phyloP scores from a whole-genome alignment of 2,329 filamentous ascomycete species.

The Orbilia oligospora region DNA sequence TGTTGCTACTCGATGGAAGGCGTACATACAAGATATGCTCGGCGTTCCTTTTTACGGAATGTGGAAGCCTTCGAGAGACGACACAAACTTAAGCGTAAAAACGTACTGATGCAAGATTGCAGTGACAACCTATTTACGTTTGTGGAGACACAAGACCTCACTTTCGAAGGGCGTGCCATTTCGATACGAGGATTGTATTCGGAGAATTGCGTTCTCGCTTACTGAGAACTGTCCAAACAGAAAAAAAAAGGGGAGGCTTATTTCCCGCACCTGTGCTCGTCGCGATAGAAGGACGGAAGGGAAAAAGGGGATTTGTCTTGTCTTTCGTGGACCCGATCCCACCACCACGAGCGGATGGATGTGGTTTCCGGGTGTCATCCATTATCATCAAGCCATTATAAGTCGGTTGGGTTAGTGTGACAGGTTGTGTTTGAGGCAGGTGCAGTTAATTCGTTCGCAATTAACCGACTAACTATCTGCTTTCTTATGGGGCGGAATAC shows the following conservation, averaged over 20 bases:
- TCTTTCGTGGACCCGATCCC: conserved; percentile 40
- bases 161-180: conserved; percentile 37
- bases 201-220: conserved; percentile 61
- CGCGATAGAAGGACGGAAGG: conserved; percentile 58
- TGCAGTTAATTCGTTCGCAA: conserved; percentile 58
- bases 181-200: conserved; percentile 58
- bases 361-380: conserved; percentile 55
- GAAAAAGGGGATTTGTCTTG: conserved; percentile 58
- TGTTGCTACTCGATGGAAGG: conserved; percentile 40
- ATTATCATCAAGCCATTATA: conserved; percentile 57
- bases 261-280: conserved; percentile 59
- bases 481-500: conserved; percentile 47
- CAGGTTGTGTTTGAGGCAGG: conserved; percentile 58
- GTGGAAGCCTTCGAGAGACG: conserved; percentile 51
- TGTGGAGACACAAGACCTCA: conserved; percentile 57
- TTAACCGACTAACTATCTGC: conserved; percentile 55
- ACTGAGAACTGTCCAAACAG: conserved; percentile 60
- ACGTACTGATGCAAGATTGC: conserved; percentile 39
- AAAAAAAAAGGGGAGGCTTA: conserved; percentile 60
- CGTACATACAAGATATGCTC: conserved; percentile 44
- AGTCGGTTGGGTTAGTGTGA: conserved; percentile 53
- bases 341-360: conserved; percentile 40
- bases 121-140: conserved; percentile 33
- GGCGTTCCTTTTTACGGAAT: conserved; percentile 61
- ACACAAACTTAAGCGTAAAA: conserved; percentile 36